Evolutionary conservation across 108 stramenopile species (phyloP), one percentile per base, ranked within the genome.

Genomic region (Aurantiochytrium sp.): DNA sequence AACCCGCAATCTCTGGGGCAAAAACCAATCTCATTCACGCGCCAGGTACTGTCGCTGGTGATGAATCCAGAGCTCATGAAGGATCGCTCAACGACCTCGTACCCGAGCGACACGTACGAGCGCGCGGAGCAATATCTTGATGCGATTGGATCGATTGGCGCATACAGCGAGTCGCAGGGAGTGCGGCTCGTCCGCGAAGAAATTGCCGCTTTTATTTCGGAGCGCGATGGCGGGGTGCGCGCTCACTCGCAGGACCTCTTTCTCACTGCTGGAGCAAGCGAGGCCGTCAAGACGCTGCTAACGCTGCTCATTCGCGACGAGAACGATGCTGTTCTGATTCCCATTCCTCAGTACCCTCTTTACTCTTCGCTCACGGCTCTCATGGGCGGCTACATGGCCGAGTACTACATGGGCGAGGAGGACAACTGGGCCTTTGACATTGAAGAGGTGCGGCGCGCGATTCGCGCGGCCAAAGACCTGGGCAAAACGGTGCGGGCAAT

Each of bases 261-360:
- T 90, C 92, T 98, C 73, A 96, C 96, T 21, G 97, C 97, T 88
- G 98, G 98, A 6, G 98, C 98, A 35, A 95, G 95, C 57, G 92
- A 95, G 35, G 97, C 95, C n/a, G 96, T 97, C 89, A 93, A 95
- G 55, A 89, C 90, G 90, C 88, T 96, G 14, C 89, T 97, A 91
- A 93, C 94, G 16, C 93, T 94, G 53, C 51, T 97, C 76, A 93
- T 98, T 88, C 94, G 95, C 21, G 92, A 92, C 60, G 93, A 92
- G 21, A 89, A 90, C 23, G 97, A 97, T 89, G 98, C 96, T 1
- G 90, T 98, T 47, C 95, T 98, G 93, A 96, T 96, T 35, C 98
- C 98, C 4, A 97, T 97, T 83, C 98, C 98, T 8, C 98, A 98
- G 90, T 98, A 98, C 91, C 98, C 98, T 3, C 96, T 98, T 58